phyloP scores from a whole-genome alignment of 1,139 yeast species.

The Suhomyces kunorum region DNA sequence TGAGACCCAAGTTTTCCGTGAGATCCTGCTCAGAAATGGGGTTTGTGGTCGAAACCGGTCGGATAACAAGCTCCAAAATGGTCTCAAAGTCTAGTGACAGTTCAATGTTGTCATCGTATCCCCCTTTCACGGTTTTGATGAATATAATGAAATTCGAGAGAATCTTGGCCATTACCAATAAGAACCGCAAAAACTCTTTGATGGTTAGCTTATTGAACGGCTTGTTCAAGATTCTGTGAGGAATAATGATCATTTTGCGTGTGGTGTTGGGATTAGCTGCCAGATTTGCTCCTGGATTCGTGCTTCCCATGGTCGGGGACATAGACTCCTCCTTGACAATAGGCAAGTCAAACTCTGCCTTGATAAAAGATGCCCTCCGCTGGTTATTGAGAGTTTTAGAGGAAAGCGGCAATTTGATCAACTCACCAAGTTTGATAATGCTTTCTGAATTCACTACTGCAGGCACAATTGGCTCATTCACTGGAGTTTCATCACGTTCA shows the following conservation, averaged over 20 bases:
- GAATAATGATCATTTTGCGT: slow-evolving; percentile 37
- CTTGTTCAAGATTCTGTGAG: slow-evolving; percentile 45
- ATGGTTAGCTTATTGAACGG: slow-evolving; percentile 43
- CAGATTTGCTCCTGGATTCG: background rate
- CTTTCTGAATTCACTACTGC: slow-evolving; percentile 23
- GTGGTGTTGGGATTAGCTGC: background rate
- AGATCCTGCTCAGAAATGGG: slow-evolving; percentile 8
- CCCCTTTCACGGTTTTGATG: slow-evolving; percentile 17
- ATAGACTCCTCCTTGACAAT: slow-evolving; percentile 5
- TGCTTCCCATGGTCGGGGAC: slow-evolving; percentile 2
- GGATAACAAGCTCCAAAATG: slow-evolving; percentile 19
- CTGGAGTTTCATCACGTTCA: slow-evolving; percentile 15
- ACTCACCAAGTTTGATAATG: slow-evolving; percentile 39
- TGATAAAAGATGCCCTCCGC: slow-evolving; percentile 24
- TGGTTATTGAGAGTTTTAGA: slow-evolving; percentile 45
- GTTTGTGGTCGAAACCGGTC: background rate
- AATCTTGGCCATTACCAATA: slow-evolving; percentile 41
- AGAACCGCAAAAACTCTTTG: slow-evolving; percentile 41
- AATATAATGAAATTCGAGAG: slow-evolving; percentile 39
- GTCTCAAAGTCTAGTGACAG: slow-evolving; percentile 25
- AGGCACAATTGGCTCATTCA: slow-evolving; percentile 5
- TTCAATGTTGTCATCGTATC: slow-evolving; percentile 14
- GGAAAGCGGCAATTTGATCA: slow-evolving; percentile 42
- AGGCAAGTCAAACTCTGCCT: slow-evolving; percentile 5
- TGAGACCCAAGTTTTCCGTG: slow-evolving; percentile 12